Base-by-base conservation (phyloP, 2,329 filamentous ascomycete species). In the Colletotrichum gloeosporioides region DNA sequence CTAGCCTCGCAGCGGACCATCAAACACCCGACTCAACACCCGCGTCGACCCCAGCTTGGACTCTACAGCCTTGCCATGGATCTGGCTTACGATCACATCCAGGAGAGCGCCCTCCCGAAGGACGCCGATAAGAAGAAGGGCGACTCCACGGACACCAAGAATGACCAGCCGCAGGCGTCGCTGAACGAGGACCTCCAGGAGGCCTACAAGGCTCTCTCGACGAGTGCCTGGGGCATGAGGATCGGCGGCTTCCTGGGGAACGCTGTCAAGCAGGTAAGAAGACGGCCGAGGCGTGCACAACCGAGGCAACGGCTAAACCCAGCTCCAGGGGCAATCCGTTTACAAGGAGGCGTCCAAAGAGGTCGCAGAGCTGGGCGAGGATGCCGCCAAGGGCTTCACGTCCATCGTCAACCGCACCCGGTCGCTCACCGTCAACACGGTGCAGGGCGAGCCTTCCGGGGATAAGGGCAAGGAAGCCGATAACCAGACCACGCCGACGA, bases 81-180 rank as follows among this genome's bases (percentile, higher is more conserved):
- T 91, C 90, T 98, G 82, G 96, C 96, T 61, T 99, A 99, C 90
- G 97, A 99, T 83, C 96, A 98, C 85, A 98, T 99, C 81, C 93
- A 95, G 83, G 95, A 98, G 87, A 93, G 97, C 84, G 91, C 92
- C 68, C 90, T 95, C 77, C 89, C 91, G 53, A 90, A 92, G 80
- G 89, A 93, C 73, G 82, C 88, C 76, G 88, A 91, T 77, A 87
- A 89, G 78, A 86, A 88, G 77, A 78, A 79, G 76, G 80, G 75
- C 75, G 78, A 75, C 57, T 71, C 81, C 49, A 86, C 87, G 59
- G 84, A 85, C 63, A 83, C 88, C 65, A 83, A 86, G 70, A 77
- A 80, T 27, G 85, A 86, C 76, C 82, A 87, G 79, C 81, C 85
- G 67, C 85, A 88, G 78, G 84, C 86, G 72, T 91, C 93, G 69